These are phyloP conservation scores for Ramalina peruviana DNA, from an alignment of 495 filamentous ascomycete species.

Conservation along the genomic window DNA sequence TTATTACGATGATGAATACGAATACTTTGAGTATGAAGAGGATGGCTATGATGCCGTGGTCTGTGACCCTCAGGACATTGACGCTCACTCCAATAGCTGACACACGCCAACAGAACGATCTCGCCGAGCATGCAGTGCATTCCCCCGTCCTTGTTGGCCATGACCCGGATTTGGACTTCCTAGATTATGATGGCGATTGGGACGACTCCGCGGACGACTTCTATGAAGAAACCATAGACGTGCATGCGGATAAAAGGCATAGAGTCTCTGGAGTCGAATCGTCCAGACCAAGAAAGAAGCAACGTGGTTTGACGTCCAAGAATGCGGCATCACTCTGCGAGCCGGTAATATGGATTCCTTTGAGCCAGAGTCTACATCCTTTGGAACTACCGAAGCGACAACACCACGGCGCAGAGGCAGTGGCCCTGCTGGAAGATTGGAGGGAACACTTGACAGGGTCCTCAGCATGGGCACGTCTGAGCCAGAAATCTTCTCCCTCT, in stretches of 20 bases:
- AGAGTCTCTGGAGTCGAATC: neutral
- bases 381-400: neutral
- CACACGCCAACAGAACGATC: conserved; percentile 27
- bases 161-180: conserved; percentile 17
- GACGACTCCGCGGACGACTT: conserved; percentile 39
- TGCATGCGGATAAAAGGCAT: neutral
- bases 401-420: conserved; percentile 24
- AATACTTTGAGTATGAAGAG: conserved; percentile 29
- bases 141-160: conserved; percentile 19
- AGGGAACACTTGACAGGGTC: conserved; percentile 17
- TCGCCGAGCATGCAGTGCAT: conserved; percentile 30
- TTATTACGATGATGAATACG: conserved; percentile 31
- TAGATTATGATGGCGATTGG: conserved; percentile 36
- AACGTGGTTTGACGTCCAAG: neutral
- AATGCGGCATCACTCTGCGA: neutral
- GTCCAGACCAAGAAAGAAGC: neutral
- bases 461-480: no score
- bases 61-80: conserved; percentile 9
- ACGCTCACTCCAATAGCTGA: neutral
- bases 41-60: conserved; percentile 28
- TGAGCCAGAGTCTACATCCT: neutral
- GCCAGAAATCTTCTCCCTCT: no score
- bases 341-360: neutral
- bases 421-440: conserved; percentile 36
- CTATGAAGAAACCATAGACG: conserved; percentile 29